These are phyloP conservation scores for Fusarium decemcellulare DNA, from an alignment of 2,329 filamentous ascomycete genomes.

Conservation along the genomic window DNA sequence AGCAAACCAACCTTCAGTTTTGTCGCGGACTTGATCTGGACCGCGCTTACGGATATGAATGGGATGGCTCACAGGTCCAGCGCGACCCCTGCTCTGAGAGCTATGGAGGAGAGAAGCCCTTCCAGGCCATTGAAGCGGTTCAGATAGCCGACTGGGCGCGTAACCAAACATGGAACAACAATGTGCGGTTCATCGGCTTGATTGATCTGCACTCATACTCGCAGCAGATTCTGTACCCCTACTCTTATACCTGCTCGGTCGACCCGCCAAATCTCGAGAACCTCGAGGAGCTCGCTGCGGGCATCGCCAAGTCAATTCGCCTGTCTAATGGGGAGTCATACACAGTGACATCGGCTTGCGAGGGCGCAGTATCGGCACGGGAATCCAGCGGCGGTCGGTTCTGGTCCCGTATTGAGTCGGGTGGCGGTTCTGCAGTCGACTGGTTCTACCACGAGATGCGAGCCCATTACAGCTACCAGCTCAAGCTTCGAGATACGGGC, in stretches of 20 bases:
- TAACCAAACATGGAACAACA: constrained; percentile 82
- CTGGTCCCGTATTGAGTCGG: constrained; percentile 73
- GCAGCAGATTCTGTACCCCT: constrained; percentile 94
- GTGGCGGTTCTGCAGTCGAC: constrained; percentile 90
- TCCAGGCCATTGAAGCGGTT: constrained; percentile 85
- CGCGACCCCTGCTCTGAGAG: constrained; percentile 91
- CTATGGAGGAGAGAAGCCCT: constrained; percentile 86
- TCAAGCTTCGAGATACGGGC: constrained; percentile 93
- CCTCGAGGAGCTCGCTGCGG: constrained; percentile 89
- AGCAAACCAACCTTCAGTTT: constrained; percentile 84
- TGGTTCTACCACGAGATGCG: constrained; percentile 94
- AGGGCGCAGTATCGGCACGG: constrained; percentile 73
- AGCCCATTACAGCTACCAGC: constrained; percentile 90
- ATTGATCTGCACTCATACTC: constrained; percentile 96
- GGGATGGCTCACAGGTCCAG: constrained; percentile 77
- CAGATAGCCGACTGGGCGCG: constrained; percentile 85
- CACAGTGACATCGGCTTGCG: constrained; percentile 86
- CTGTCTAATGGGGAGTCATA: constrained; percentile 83
- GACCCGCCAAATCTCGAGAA: constrained; percentile 91
- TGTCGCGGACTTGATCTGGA: constrained; percentile 93
- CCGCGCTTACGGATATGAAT: constrained; percentile 86
- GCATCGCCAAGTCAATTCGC: constrained; percentile 90
- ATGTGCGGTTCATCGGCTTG: constrained; percentile 85
- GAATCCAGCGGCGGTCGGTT: constrained; percentile 40
- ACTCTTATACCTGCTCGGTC: constrained; percentile 84